Percentiles rank a stretch among this genome's conserved stretches.
Conservation (phyloP, 495 filamentous ascomycete species). For the Rostrohypoxylon terebratum region DNA sequence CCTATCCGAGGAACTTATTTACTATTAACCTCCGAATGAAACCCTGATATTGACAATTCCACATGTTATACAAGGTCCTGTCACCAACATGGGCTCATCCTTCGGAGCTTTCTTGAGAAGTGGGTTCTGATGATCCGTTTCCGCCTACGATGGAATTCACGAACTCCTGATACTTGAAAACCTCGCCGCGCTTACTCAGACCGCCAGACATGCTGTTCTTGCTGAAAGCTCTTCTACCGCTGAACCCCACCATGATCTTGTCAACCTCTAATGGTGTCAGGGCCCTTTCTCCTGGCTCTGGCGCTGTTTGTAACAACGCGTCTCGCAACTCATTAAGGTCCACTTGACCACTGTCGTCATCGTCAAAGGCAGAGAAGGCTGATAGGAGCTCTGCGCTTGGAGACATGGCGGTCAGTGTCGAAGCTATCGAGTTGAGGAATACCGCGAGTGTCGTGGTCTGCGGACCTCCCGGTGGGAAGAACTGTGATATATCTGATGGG, state of each 20-base stretch:
- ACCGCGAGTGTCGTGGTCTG: slow-evolving; percentile 82
- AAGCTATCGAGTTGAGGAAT: slow-evolving; percentile 82
- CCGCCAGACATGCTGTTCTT: slow-evolving; percentile 60
- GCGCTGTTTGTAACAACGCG: slow-evolving; percentile 82
- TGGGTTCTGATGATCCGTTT: slow-evolving; percentile 53
- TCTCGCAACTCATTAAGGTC: slow-evolving; percentile 85
- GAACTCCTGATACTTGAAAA: slow-evolving; percentile 84
- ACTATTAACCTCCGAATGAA: background rate
- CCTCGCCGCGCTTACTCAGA: slow-evolving; percentile 70
- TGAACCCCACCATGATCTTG: slow-evolving; percentile 84
- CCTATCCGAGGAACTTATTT: background rate
- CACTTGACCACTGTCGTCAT: slow-evolving; percentile 93
- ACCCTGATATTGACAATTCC: slow-evolving; percentile 17
- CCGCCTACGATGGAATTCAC: slow-evolving; percentile 68
- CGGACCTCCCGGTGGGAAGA: slow-evolving; percentile 76
- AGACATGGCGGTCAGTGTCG: slow-evolving; percentile 76
- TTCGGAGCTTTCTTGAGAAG: slow-evolving; percentile 48
- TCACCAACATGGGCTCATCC: slow-evolving; percentile 42
- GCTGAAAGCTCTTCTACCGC: slow-evolving; percentile 79
- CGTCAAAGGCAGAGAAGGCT: slow-evolving; percentile 94
- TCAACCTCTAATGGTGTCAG: slow-evolving; percentile 84
- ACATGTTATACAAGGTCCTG: background rate
- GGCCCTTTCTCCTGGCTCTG: slow-evolving; percentile 74
- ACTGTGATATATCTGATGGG: slow-evolving; percentile 70
- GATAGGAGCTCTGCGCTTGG: slow-evolving; percentile 80